Conservation (phyloP, 108 stramenopile species). For the Nitzschia palea region DNA sequence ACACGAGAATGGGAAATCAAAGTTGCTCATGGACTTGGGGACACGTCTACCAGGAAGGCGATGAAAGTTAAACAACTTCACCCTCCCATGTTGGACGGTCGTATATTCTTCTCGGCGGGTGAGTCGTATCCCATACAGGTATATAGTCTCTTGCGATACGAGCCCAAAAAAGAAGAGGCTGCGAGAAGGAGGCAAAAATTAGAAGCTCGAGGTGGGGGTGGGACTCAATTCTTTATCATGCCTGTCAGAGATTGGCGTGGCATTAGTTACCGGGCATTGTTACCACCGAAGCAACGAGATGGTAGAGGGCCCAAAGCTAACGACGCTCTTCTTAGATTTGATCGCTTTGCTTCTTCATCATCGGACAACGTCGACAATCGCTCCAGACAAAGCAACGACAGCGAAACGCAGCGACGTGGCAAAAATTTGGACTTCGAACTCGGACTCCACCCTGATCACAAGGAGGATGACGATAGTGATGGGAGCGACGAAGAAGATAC, state of each 20-base stretch:
- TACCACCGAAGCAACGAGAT: slow-evolving; percentile 19
- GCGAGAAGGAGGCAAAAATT: slow-evolving; percentile 71
- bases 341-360: slow-evolving; percentile 27
- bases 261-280: slow-evolving; percentile 68
- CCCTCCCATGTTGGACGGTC: slow-evolving; percentile 70
- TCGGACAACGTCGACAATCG: not conserved
- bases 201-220: slow-evolving; percentile 85
- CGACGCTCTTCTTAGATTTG: slow-evolving; percentile 23
- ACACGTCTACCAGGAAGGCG: not conserved
- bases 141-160: slow-evolving; percentile 80
- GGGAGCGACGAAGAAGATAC: slow-evolving; percentile 33
- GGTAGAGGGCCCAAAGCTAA: not conserved
- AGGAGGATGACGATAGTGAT: slow-evolving; percentile 29
- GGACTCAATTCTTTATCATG: slow-evolving; percentile 76
- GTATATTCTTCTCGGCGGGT: slow-evolving; percentile 73
- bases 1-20: slow-evolving; percentile 76
- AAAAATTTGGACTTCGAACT: not conserved
- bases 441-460: not conserved
- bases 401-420: slow-evolving; percentile 4
- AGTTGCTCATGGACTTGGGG: slow-evolving; percentile 54
- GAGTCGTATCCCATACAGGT: slow-evolving; percentile 73
- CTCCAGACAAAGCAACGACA: slow-evolving; percentile 15
- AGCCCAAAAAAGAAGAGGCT: slow-evolving; percentile 85
- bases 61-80: slow-evolving; percentile 11
- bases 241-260: slow-evolving; percentile 86